Evolutionary conservation across 371 early-diverging fungal genomes (phyloP), one percentile per base, ranked within the genome.

Genomic region (Circinella umbellata): DNA sequence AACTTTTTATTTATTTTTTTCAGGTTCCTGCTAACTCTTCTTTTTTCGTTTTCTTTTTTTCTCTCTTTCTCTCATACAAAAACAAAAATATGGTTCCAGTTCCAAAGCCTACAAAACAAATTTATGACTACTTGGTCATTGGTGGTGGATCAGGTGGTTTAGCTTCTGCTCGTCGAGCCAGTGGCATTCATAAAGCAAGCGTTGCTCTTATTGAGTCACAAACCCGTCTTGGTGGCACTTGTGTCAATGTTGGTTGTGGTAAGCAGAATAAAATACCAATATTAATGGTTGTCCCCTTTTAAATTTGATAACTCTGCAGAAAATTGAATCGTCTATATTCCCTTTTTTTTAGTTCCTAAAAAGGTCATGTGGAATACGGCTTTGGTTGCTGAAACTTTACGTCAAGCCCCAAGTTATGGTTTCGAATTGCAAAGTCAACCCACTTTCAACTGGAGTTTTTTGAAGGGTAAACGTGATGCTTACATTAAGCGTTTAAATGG

Each of bases 301-400:
- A 27, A 27, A 27, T 27, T 27, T 27, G 27, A 27, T 27, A 1
- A 27, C 27, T 27, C 27, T 27, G 2, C 27, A 27, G 27, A 27
- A 27, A 27, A 27, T 27, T 27, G 27, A 27, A 27, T 27, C 27
- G 27, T 27, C 27, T 27, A 27, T 27, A 27, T 27, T 27, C 2
- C 27, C 27, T 27, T 27, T 27, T 27, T 27, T 27, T 27, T 27
- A 27, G 27, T 99, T 18, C 99, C 99, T 46, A 99, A 99, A 83
- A 99, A 99, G 82, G 92, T 99, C 71, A 96, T 96, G 93, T 99
- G 95, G 93, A 97, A 95, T 81, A 90, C 95, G 86, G 97, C 96
- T 39, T 88, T 90, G 63, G 87, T 97, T 76, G 90, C 91, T 55
- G 97, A 98, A 76, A 83, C 94, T 15, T 79, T 98, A 39, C 90